A percentile compares a stretch with the other conserved stretches of the same genome.
Conservation (phyloP, 805 yeast genomes). For the Yamadazyma sp. region DNA sequence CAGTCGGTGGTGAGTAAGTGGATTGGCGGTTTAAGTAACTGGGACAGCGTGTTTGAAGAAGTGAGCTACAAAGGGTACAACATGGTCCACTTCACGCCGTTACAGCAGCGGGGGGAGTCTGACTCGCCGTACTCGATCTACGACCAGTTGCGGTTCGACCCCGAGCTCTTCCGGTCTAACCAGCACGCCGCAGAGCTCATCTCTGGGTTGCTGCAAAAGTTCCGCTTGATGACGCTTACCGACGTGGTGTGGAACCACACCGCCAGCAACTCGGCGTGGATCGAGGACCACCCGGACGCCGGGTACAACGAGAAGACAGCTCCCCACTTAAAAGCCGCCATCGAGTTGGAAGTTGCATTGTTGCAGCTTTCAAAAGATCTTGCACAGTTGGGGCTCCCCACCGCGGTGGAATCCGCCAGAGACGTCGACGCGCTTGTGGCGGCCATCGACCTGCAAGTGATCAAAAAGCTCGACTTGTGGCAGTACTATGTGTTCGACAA, state of each 20-base stretch:
- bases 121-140: conserved; percentile 90
- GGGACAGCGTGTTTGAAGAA: conserved; percentile 66
- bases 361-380: conserved; percentile 63
- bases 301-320: conserved; percentile 88
- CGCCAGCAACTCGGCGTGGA: conserved; percentile 86
- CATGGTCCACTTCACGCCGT: conserved; percentile 94
- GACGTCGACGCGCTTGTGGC: conserved; percentile 65
- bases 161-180: conserved; percentile 53
- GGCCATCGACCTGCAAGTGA: conserved; percentile 66
- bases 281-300: conserved; percentile 80
- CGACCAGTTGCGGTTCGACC: conserved; percentile 82
- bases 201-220: conserved; percentile 46
- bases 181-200: conserved; percentile 57
- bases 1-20: conserved; percentile 90
- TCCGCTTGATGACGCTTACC: conserved; percentile 73
- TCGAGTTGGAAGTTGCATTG: conserved; percentile 74
- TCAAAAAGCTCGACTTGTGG: conserved; percentile 74
- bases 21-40: conserved; percentile 68
- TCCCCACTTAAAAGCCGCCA: conserved; percentile 83
- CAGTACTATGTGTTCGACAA: conserved; percentile 79
- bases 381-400: conserved; percentile 60
- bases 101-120: conserved; percentile 85
- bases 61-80: conserved; percentile 81
- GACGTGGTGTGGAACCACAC: conserved; percentile 96
- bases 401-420: conserved; percentile 44